Percentiles rank a stretch among this genome's conserved stretches.
phyloP scores from a whole-genome alignment of 148 eudicot species.

The Rhododendron vialii region DNA sequence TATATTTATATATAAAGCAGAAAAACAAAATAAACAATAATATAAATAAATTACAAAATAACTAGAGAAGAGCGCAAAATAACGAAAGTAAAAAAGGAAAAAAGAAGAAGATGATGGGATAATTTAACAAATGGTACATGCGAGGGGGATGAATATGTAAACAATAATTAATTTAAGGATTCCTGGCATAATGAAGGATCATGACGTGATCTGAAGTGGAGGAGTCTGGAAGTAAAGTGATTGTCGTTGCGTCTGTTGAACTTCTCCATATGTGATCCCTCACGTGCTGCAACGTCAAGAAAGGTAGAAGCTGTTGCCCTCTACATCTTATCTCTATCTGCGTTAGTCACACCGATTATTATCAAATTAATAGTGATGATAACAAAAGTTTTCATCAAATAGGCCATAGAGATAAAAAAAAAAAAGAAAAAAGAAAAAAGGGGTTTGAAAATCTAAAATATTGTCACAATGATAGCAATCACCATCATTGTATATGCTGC shows the following conservation, averaged over 20 bases:
- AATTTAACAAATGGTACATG: constrained; percentile 11
- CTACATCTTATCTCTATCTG: constrained; percentile 82
- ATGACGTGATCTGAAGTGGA: constrained; percentile 45
- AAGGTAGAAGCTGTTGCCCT: constrained; percentile 52
- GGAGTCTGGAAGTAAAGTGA: constrained; percentile 25
- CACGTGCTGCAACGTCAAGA: constrained; percentile 66
- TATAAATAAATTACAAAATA: not conserved
- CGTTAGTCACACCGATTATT: not conserved
- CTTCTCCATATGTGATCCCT: constrained; percentile 67
- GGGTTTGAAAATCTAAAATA: no score
- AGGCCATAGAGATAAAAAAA: no score
- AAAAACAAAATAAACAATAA: not conserved
- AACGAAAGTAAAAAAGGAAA: not conserved
- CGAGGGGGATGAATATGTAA: not conserved
- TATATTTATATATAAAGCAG: not conserved
- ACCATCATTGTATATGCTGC: not conserved
- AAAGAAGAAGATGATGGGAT: not conserved
- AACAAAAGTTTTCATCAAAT: not conserved
- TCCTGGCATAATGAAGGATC: constrained; percentile 57
- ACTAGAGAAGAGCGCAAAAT: not conserved
- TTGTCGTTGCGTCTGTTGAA: constrained; percentile 20
- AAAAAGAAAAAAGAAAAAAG: no score
- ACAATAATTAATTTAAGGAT: not conserved
- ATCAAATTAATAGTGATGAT: not conserved
- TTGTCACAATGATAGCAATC: not conserved